phyloP scores from a whole-genome alignment of 805 yeast species.

The Yamadazyma kitorensis region DNA sequence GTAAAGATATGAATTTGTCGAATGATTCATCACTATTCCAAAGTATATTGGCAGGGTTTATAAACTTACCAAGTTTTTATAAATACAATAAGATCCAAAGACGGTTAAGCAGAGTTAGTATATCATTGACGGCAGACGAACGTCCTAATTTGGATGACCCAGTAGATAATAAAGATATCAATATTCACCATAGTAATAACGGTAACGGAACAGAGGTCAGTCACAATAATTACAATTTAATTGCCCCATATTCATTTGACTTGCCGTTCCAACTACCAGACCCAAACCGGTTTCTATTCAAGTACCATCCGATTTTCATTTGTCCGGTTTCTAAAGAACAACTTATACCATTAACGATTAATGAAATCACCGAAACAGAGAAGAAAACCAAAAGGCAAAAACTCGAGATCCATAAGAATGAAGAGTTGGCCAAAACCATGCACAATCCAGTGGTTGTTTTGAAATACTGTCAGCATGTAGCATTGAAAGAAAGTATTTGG shows the following conservation, averaged over 20 bases:
- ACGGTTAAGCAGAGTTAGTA: constrained; percentile 20
- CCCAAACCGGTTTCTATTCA: constrained; percentile 35
- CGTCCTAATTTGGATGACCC: neutral
- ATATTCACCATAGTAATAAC: no score
- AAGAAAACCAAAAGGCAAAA: constrained; percentile 17
- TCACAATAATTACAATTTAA: constrained; percentile 5
- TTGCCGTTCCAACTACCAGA: constrained; percentile 43
- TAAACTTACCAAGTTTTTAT: constrained; percentile 41
- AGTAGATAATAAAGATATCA: neutral
- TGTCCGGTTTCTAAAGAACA: constrained; percentile 46
- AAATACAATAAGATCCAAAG: constrained; percentile 37
- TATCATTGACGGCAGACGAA: constrained; percentile 1
- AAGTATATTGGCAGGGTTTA: constrained; percentile 36
- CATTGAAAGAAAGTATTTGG: constrained; percentile 41
- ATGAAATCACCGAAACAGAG: constrained; percentile 12
- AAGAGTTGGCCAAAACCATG: constrained; percentile 12
- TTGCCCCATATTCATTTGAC: constrained; percentile 27
- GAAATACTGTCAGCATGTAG: constrained; percentile 40
- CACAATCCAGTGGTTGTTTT: constrained; percentile 41
- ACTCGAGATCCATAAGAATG: constrained; percentile 7
- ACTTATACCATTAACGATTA: constrained; percentile 30
- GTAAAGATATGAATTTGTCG: constrained; percentile 34
- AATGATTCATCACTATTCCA: constrained; percentile 42
- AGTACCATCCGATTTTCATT: constrained; percentile 44
- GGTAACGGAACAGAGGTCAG: neutral